Percentiles rank a stretch among this genome's conserved stretches.
Evolutionary conservation across 768 basidiomycete species (phyloP).

Genomic region (Floccularia luteovirens): DNA sequence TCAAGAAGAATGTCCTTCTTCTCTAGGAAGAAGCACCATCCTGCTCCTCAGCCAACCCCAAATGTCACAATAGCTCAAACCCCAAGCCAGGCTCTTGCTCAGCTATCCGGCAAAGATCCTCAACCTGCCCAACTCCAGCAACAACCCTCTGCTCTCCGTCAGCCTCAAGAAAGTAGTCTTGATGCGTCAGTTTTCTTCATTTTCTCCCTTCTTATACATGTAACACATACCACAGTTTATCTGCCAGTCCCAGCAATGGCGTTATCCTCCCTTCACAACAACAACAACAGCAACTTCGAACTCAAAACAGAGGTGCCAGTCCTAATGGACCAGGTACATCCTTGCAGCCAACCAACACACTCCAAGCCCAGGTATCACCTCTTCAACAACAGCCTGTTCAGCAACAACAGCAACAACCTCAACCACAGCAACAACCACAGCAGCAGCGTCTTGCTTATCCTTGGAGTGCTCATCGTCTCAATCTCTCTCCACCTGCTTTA

Average conservation of each 20-base stretch:
- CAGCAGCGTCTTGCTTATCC: constrained; percentile 63
- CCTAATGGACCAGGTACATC: constrained; percentile 9
- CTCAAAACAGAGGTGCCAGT: constrained; percentile 11
- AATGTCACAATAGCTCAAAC: constrained; percentile 55
- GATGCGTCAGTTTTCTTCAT: constrained; percentile 15
- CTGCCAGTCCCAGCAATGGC: constrained; percentile 13
- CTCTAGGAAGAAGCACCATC: constrained; percentile 76
- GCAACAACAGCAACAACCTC: constrained; percentile 19
- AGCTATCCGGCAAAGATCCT: constrained; percentile 32
- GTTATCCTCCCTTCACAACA: constrained; percentile 13
- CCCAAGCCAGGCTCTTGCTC: constrained; percentile 62
- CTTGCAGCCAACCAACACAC: constrained; percentile 4
- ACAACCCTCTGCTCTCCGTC: constrained; percentile 21
- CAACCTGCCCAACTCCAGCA: constrained; percentile 9
- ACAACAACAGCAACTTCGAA: constrained; percentile 1
- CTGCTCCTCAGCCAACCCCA: constrained; percentile 26
- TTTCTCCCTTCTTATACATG: constrained; percentile 4
- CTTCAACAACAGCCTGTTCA: constrained; percentile 20
- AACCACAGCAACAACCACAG: constrained; percentile 19
- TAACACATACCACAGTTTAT: constrained; percentile 4
- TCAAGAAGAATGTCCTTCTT: constrained; percentile 89
- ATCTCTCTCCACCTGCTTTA: constrained; percentile 56
- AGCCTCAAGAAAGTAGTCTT: constrained; percentile 13
- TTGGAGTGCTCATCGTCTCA: constrained; percentile 74
- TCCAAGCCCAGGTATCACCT: constrained; percentile 1